Evolutionary conservation across 2,329 filamentous ascomycete species (phyloP), one percentile per base, ranked within the genome.

Genomic region (Alternaria novae-zelandiae): DNA sequence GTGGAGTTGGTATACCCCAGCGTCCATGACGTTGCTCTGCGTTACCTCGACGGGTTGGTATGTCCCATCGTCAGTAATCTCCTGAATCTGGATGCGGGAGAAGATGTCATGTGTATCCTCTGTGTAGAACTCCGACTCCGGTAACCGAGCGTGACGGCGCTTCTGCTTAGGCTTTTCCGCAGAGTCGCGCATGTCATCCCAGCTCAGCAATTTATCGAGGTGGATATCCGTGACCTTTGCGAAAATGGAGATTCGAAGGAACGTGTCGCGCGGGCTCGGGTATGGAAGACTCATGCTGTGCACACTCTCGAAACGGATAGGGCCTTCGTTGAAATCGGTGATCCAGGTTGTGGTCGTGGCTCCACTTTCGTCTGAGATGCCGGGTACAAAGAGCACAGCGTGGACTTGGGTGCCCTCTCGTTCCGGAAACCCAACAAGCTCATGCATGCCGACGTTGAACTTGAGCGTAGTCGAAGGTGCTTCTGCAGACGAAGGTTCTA

Each of bases 401-500:
- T 99, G 96, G 26, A 99, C 94, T 69, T 97, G 91, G 0, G 93
- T 97, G 13, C 96, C 96, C 82, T 99, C 96, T 66, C 95, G 89
- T 81, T 99, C 96, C 0, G 96, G 91, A 71, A 99, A 99, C 1
- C 96, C 96, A 36, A 96, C 83, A 82, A 99, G 88, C 76, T 98
- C 94, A 75, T 97, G 94, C 93, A 99, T 97, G 30, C 98, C 94
- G 6, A 98, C 94, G 74, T 98, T 99, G 83, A 99, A 99, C 78
- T 98, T 99, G 61, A 98, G 83, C 3, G 93, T 97, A 62, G 92
- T 96, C 12, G 93, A 92, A 13, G 96, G 96, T 5, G 94, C 95
- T 73, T 96, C 90, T 3, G 95, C 94, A 51, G 93, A 95, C 0
- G 95, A 98, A 13, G 96, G 96, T 76, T 99, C 96, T 7, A 99